Evolutionary conservation across 2,329 filamentous ascomycete genomes (phyloP).

Genomic region (Trichoderma pleuroti): DNA sequence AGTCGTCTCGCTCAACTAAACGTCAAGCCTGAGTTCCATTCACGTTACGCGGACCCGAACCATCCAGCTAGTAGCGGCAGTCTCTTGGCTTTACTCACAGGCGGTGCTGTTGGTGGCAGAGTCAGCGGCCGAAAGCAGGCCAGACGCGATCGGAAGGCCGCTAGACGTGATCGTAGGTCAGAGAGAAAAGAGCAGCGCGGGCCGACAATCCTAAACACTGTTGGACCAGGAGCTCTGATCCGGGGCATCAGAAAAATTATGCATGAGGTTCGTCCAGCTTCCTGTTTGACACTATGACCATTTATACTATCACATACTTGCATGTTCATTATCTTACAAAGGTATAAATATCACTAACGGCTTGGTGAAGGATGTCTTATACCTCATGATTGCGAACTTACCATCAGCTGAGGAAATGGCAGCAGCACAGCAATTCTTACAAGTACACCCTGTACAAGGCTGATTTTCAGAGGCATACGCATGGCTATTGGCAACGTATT

Average conservation of each 20-base stretch:
- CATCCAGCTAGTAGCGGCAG: slow-evolving; percentile 30
- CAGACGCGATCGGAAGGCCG: not conserved
- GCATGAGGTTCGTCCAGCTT: slow-evolving; percentile 10
- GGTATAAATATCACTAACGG: not conserved
- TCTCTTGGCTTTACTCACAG: slow-evolving; percentile 28
- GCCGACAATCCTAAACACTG: not conserved
- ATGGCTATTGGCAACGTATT: not conserved
- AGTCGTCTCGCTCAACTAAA: slow-evolving; percentile 23
- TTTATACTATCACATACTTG: not conserved
- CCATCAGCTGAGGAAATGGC: slow-evolving; percentile 18
- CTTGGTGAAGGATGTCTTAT: slow-evolving; percentile 16
- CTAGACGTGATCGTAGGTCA: not conserved
- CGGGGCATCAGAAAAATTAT: slow-evolving; percentile 17
- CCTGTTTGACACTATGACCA: not conserved
- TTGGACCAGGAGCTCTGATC: slow-evolving; percentile 15
- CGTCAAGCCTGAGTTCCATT: slow-evolving; percentile 27
- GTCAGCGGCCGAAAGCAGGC: not conserved
- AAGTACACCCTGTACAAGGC: not conserved
- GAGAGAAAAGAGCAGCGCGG: slow-evolving; percentile 10
- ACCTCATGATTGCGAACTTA: slow-evolving; percentile 21
- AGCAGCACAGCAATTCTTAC: slow-evolving; percentile 9
- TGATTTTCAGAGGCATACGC: not conserved
- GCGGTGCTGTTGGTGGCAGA: slow-evolving; percentile 17
- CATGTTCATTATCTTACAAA: not conserved
- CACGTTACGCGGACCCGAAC: slow-evolving; percentile 30